These are phyloP conservation scores for Parastagonospora avenae DNA, from an alignment of 2,329 filamentous ascomycete species.

Conservation along the genomic window DNA sequence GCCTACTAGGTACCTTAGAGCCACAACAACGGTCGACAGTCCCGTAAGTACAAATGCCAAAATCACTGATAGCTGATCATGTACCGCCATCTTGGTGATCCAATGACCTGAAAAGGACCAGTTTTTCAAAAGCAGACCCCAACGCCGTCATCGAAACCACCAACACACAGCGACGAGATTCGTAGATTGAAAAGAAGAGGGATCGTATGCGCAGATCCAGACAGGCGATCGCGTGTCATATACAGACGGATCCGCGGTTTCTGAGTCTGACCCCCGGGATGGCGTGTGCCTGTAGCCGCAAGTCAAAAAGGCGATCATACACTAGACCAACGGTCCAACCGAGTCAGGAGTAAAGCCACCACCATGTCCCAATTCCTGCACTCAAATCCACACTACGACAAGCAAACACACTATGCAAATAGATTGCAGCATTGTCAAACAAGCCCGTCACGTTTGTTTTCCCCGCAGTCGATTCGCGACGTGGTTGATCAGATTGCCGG, in stretches of 20 bases:
- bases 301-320: conserved; percentile 1
- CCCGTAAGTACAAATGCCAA: conserved; percentile 34
- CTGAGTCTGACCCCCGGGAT: neutral
- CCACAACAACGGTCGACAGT: conserved; percentile 36
- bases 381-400: too few species aligned
- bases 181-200: neutral
- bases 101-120: neutral
- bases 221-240: too few species aligned
- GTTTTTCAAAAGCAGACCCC: neutral
- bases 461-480: conserved; percentile 8
- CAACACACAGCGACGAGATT: conserved; percentile 4
- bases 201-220: too few species aligned
- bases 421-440: conserved; percentile 1
- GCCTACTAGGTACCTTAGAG: conserved; percentile 25
- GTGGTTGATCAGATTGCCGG: too few species aligned
- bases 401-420: neutral
- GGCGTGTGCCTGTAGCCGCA: neutral
- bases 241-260: too few species aligned
- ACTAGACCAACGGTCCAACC: conserved; percentile 4
- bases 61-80: conserved; percentile 28
- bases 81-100: conserved; percentile 19
- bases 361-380: neutral
- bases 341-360: conserved; percentile 18
- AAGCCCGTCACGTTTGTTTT: conserved; percentile 1
- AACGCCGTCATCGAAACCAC: conserved; percentile 3